These are phyloP conservation scores for Yamadazyma friedrichii DNA, from an alignment of 1,139 yeast genomes.

Conservation along the genomic window DNA sequence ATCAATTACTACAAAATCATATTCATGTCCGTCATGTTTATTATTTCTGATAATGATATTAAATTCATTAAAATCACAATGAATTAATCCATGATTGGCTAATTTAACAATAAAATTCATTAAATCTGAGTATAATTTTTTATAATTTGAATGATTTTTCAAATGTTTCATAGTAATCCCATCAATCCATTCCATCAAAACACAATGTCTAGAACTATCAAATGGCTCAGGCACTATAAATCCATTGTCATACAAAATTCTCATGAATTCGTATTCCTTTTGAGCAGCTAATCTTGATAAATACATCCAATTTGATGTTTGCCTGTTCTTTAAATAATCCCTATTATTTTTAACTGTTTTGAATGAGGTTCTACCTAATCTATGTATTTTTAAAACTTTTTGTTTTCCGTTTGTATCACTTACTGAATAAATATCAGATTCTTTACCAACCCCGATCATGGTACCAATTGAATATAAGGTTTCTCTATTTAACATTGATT, in stretches of 20 bases:
- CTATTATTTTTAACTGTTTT: slow-evolving; percentile 89
- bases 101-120: slow-evolving; percentile 84
- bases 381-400: slow-evolving; percentile 81
- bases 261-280: slow-evolving; percentile 88
- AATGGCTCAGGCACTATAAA: slow-evolving; percentile 86
- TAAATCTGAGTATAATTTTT: slow-evolving; percentile 73
- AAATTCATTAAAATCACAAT: slow-evolving; percentile 96
- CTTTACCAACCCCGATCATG: slow-evolving; percentile 95
- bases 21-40: slow-evolving; percentile 49
- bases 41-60: slow-evolving; percentile 80
- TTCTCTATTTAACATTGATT: slow-evolving; percentile 72
- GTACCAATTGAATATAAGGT: slow-evolving; percentile 78
- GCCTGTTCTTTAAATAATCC: slow-evolving; percentile 76
- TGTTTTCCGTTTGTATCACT: slow-evolving; percentile 65
- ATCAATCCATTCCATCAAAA: slow-evolving; percentile 85
- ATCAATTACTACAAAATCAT: slow-evolving; percentile 85
- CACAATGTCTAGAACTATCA: slow-evolving; percentile 88
- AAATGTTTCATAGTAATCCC: slow-evolving; percentile 90
- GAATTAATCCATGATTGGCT: slow-evolving; percentile 87
- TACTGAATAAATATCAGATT: slow-evolving; percentile 91
- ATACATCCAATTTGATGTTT: slow-evolving; percentile 85
- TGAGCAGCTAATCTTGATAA: slow-evolving; percentile 87
- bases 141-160: slow-evolving; percentile 64
- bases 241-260: slow-evolving; percentile 66
- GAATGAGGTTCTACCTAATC: slow-evolving; percentile 92